Conservation (phyloP, 345 rosid genomes). For the Kernera saxatilis region DNA sequence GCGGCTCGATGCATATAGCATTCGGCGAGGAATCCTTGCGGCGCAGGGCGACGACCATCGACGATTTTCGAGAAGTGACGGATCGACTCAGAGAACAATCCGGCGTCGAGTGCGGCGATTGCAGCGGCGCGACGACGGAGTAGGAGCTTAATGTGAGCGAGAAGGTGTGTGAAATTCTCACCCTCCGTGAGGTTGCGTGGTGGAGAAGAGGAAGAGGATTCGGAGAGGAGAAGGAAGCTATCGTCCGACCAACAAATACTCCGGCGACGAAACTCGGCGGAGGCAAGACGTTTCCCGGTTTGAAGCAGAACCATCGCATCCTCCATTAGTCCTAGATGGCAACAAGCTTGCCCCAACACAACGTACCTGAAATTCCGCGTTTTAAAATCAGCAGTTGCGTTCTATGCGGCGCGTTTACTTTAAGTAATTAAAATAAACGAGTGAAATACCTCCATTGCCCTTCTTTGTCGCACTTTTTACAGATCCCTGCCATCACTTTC, state of each 20-base stretch:
- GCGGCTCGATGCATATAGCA: conserved; percentile 82
- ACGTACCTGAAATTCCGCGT: conserved; percentile 44
- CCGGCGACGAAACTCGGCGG: conserved; percentile 89
- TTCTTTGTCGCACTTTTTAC: conserved; percentile 66
- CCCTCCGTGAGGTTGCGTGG: conserved; percentile 49
- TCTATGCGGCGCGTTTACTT: conserved; percentile 11
- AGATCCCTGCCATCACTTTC: conserved; percentile 81
- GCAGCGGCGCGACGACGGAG: conserved; percentile 88
- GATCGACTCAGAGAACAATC: conserved; percentile 71
- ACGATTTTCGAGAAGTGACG: conserved; percentile 91
- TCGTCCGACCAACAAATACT: conserved; percentile 87
- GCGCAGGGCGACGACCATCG: conserved; percentile 79
- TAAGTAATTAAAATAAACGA: background rate
- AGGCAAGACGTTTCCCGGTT: conserved; percentile 85
- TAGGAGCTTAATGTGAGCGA: conserved; percentile 77
- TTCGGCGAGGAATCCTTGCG: conserved; percentile 86
- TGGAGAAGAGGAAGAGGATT: conserved; percentile 39
- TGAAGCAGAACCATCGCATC: conserved; percentile 95
- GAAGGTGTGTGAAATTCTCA: conserved; percentile 58
- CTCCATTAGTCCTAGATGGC: conserved; percentile 91
- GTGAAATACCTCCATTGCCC: conserved; percentile 90
- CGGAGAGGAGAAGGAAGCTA: conserved; percentile 54
- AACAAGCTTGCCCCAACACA: conserved; percentile 88
- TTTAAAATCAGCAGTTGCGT: background rate
- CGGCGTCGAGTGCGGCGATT: conserved; percentile 81